Conservation (phyloP, 2,329 filamentous ascomycete genomes). For the Cytospora schulzeri region DNA sequence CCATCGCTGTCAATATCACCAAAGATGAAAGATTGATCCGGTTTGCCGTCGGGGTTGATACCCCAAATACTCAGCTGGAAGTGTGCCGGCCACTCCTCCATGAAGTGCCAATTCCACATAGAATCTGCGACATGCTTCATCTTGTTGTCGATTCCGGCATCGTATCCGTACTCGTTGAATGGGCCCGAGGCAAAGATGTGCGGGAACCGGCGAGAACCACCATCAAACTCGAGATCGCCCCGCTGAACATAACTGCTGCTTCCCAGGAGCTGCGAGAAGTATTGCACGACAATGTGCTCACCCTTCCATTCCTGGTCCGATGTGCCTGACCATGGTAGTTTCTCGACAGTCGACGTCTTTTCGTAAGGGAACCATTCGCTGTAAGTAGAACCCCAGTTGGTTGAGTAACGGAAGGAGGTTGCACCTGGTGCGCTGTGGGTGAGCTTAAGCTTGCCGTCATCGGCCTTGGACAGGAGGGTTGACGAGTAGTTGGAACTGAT, state of each 20-base stretch:
- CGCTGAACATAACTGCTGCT: conserved; percentile 63
- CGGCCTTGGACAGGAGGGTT: conserved; percentile 47
- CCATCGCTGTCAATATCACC: conserved; percentile 62
- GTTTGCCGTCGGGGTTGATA: conserved; percentile 62
- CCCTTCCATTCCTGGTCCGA: conserved; percentile 59
- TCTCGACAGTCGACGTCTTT: conserved; percentile 51
- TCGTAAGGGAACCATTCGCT: conserved; percentile 59
- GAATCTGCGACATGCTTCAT: conserved; percentile 50
- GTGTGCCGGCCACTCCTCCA: conserved; percentile 62
- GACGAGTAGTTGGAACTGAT: conserved; percentile 53
- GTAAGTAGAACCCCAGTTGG: conserved; percentile 62
- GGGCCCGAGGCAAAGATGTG: conserved; percentile 63
- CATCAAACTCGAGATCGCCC: conserved; percentile 51
- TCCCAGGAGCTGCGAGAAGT: conserved; percentile 60
- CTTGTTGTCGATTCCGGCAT: conserved; percentile 55
- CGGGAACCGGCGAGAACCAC: conserved; percentile 53
- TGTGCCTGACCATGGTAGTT: conserved; percentile 58
- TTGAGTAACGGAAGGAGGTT: conserved; percentile 61
- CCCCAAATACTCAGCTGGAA: conserved; percentile 67
- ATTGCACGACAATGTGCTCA: conserved; percentile 64
- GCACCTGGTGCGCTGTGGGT: conserved; percentile 61
- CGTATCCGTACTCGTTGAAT: conserved; percentile 65
- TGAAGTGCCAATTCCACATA: conserved; percentile 60
- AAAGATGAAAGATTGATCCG: conserved; percentile 59
- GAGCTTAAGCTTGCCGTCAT: conserved; percentile 45